Evolutionary conservation across 345 rosid genomes (phyloP), one percentile per base, ranked within the genome.

Genomic region (Cardamine resedifolia): DNA sequence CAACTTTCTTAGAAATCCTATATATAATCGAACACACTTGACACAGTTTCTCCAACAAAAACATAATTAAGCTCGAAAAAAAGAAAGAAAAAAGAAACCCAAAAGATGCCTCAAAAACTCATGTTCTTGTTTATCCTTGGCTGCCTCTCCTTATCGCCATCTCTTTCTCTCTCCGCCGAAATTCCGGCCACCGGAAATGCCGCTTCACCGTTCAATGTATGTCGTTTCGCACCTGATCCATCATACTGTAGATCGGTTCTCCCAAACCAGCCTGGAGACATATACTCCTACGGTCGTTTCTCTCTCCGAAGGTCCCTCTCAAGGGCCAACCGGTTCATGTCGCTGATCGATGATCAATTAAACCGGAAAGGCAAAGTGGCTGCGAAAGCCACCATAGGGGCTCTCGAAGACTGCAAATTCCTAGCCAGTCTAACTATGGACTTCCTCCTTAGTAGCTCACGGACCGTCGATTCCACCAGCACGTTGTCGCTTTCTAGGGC

Each of bases 361-460:
- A 43, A 55, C 10, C 79, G 76, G 53, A 76, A 69, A 62, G 71
- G 72, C 18, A 79, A 84, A 44, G 70, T 82, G 44, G 71, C 84
- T 18, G 80, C 94, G 4, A 41, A 27, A 12, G 0, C 86, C 2
- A 83, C 87, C 0, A 16, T 82, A 31, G 71, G 85, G 6, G 98
- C 98, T 21, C 85, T 94, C 1, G 84, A 89, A 72, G 98, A 94
- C 72, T 94, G 98, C 77, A 80, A 47, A 4, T 68, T 72, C 6
- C 88, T 94, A 20, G 91, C 91, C 24, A 64, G 48, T 16, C 50
- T 73, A 27, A 91, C 87, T 75, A 44, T 79, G 23, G 97, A 89
- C 45, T 89, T 65, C 71, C 71, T 94, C 44, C 44, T 36, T n/a
- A 83, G 64, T 62, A 74, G 92, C 56, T 81, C 80, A 39, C 39